Base-by-base conservation (phyloP, 257 asterid species). In the Nicotiana undulata region DNA sequence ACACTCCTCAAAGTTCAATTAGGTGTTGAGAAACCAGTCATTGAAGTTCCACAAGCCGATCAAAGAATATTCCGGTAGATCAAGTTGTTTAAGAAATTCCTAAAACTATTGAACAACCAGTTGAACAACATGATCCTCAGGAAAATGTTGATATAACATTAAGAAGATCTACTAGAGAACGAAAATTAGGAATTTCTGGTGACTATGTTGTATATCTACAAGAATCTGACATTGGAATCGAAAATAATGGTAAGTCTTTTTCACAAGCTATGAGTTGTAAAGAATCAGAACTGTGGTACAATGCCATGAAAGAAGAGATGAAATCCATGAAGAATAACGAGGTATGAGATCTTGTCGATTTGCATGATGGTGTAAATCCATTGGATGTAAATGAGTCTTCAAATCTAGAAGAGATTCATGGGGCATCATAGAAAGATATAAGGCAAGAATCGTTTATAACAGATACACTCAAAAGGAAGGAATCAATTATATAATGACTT, bases 241-340 rank as follows among this genome's bases (percentile, higher is more conserved):
- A 79, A 32, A 63, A 63, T 79, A 51, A 63, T 44, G 63, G 51
- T 16, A 10, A 20, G 60, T 20, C 29, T 13, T 79, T 79, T 79
- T 79, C 61, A 79, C 64, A 79, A 24, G 77, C 52, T 76, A 64
- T 63, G 10, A 63, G 58, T 79, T 63, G 51, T 20, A 79, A 20
- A 13, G 44, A 79, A 4, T 13, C 22, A 15, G 1, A 17, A 55
- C 13, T 55, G 1, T 55, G 3, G 60, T 55, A 55, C 9, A 55
- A 28, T 44, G 11, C 9, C 29, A 80, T 80, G 78, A 65, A 80
- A 20, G 66, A 80, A 40, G 55, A 65, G 37, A 80, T 65, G 40
- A 53, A 29, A 3, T 52, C 58, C 3, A 52, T 1, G 7, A 52
- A 13, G 4, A 52, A 1, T 52, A 52, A 52, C 6, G 58, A 52